Evolutionary conservation across 768 basidiomycete species (phyloP).

Genomic region (Collybia sordida): DNA sequence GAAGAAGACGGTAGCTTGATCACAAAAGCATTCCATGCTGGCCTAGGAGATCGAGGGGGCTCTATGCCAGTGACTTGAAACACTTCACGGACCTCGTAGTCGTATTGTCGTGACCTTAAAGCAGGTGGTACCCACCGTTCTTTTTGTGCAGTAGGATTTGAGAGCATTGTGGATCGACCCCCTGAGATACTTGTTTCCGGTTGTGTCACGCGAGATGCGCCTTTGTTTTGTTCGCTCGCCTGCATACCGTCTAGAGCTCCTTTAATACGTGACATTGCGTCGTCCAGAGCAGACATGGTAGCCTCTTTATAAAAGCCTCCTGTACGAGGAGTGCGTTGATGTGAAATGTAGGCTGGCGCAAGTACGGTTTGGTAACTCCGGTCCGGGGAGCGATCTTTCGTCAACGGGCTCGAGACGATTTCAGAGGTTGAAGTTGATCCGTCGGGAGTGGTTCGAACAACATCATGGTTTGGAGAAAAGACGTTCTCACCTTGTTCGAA

Average conservation of each 20-base stretch:
- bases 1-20: slow-evolving; percentile 51
- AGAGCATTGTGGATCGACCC: slow-evolving; percentile 13
- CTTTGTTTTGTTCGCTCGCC: slow-evolving; percentile 35
- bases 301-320: slow-evolving; percentile 48
- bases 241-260: slow-evolving; percentile 76
- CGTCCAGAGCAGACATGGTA: slow-evolving; percentile 73
- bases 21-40: slow-evolving; percentile 32
- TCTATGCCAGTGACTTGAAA: slow-evolving; percentile 47
- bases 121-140: slow-evolving; percentile 64
- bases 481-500: not conserved
- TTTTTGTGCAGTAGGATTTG: slow-evolving; percentile 21
- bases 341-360: slow-evolving; percentile 19
- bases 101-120: slow-evolving; percentile 36
- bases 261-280: slow-evolving; percentile 84
- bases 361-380: slow-evolving; percentile 21
- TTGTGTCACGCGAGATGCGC: slow-evolving; percentile 14
- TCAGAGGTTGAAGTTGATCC: not conserved
- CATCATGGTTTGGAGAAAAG: not conserved
- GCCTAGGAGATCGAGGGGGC: slow-evolving; percentile 47
- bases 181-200: slow-evolving; percentile 18
- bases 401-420: not conserved
- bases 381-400: slow-evolving; percentile 5
- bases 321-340: slow-evolving; percentile 35
- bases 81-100: slow-evolving; percentile 40
- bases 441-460: too few relatives aligned